Conservation (phyloP, 352 stramenopile species). For the Saprolegnia diclina region DNA sequence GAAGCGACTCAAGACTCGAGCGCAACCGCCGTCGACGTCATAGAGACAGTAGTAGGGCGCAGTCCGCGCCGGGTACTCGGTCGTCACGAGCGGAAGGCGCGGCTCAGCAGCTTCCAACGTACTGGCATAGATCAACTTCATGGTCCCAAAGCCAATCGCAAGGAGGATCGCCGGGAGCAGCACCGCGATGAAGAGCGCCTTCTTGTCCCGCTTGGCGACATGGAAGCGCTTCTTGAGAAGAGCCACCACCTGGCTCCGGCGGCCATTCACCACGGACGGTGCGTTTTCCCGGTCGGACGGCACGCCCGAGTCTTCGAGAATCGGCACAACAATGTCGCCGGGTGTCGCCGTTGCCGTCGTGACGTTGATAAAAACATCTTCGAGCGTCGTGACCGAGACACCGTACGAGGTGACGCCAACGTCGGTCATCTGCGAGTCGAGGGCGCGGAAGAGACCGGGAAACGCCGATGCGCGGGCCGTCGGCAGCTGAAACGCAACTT, state of each 20-base stretch:
- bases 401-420: conserved; percentile 53
- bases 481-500: conserved; percentile 71
- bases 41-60: not conserved
- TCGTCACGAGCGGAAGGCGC: not conserved
- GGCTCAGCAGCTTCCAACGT: not conserved
- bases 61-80: not conserved
- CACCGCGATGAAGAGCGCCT: conserved; percentile 64
- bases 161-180: conserved; percentile 62
- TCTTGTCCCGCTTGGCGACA: conserved; percentile 47
- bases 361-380: conserved; percentile 89
- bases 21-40: not conserved
- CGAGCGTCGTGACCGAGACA: conserved; percentile 77
- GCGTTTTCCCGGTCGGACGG: not conserved
- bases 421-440: conserved; percentile 43
- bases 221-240: conserved; percentile 52
- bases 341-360: conserved; percentile 32
- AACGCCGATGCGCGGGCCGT: conserved; percentile 52
- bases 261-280: conserved; percentile 3
- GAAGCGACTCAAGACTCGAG: not conserved
- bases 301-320: not conserved
- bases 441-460: conserved; percentile 60
- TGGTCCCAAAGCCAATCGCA: conserved; percentile 46
- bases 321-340: not conserved
- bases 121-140: conserved; percentile 27
- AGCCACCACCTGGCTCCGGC: conserved; percentile 43